Evolutionary conservation across 805 yeast species (phyloP), one percentile per base, ranked within the genome.

Genomic region (Naumovozyma dairenensis): DNA sequence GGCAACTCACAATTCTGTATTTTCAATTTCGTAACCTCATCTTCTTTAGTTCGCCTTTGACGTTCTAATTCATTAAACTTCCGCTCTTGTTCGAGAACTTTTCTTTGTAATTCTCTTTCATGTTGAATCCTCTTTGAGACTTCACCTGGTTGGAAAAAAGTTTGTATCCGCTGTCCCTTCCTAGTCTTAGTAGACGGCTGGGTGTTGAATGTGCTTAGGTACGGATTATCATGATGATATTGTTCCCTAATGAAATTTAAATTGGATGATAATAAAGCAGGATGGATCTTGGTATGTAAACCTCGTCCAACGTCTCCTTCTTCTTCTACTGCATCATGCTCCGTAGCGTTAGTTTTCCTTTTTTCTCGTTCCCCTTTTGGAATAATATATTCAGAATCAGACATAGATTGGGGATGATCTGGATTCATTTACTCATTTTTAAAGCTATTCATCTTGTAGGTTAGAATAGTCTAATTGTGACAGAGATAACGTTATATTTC

Each of bases 141-240:
- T 22, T 42, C 81, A 2, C 94, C 95, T 26, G 66, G 65, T 21
- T 65, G 69, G 46, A 71, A 75, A 46, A 84, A 73, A 13, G 35
- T 27, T 22, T 45, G 35, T 4, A 49, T 53, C 27, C 43, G 44
- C 10, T 31, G 28, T 18, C 49, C 38, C 17, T 37, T 30, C 9
- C 39, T 31, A 25, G 31, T 44, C 8, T 34, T 33, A 24, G 32
- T 40, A 13, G n/a, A 14, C 12, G 3, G 2, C 7, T 12, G 16
- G 7, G 19, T 8, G 21, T 30, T 32, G 8, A 36, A 24, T n/a
- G 35, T 29, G 26, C 44, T 36, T 22, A 58, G 31, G 33, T 58
- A 58, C 5, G 62, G 61, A 39, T 58, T 57, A 12, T 33, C 39
- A n/a, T 36, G 32, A 25, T 42, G 39, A 28, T 45, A 39, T 27